A percentile compares a stretch with the other conserved stretches of the same genome.
Conservation (phyloP, 2,329 filamentous ascomycete genomes). For the Cyclaneusma minus region DNA sequence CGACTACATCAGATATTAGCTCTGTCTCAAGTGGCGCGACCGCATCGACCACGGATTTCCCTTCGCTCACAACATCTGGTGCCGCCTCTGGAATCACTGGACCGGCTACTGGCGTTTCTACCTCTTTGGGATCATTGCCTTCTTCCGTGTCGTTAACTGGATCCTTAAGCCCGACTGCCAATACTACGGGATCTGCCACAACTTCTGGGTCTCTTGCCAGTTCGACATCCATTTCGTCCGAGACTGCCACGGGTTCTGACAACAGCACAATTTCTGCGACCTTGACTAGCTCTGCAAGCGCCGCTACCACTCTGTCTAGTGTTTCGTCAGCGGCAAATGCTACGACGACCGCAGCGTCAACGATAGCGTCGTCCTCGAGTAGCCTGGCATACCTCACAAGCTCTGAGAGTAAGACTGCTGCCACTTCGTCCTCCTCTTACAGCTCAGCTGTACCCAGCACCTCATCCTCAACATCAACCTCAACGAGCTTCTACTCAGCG, state of each 20-base stretch:
- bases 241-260: too few species aligned
- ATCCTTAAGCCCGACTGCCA: slow-evolving; percentile 1
- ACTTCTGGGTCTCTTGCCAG: too few species aligned
- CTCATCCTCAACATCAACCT: neutral
- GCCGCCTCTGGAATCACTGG: slow-evolving; percentile 1
- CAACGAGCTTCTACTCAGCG: too few species aligned
- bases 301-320: slow-evolving; percentile 5
- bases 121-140: neutral
- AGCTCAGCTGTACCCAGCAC: slow-evolving; percentile 1
- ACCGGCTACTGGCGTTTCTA: slow-evolving; percentile 1
- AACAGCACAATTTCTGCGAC: slow-evolving; percentile 1
- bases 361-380: neutral
- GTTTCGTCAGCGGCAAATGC: slow-evolving; percentile 4
- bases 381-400: too few species aligned
- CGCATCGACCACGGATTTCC: neutral
- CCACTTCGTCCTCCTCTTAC: slow-evolving; percentile 2
- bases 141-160: too few species aligned
- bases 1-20: neutral
- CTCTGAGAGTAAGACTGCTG: too few species aligned
- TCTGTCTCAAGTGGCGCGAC: slow-evolving; percentile 1
- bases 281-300: slow-evolving; percentile 1
- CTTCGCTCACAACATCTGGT: slow-evolving; percentile 1
- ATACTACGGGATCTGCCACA: too few species aligned
- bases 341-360: slow-evolving; percentile 1
- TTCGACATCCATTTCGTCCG: too few species aligned